Base-by-base conservation (phyloP, 768 basidiomycete genomes). In the Favolaschia claudopus region DNA sequence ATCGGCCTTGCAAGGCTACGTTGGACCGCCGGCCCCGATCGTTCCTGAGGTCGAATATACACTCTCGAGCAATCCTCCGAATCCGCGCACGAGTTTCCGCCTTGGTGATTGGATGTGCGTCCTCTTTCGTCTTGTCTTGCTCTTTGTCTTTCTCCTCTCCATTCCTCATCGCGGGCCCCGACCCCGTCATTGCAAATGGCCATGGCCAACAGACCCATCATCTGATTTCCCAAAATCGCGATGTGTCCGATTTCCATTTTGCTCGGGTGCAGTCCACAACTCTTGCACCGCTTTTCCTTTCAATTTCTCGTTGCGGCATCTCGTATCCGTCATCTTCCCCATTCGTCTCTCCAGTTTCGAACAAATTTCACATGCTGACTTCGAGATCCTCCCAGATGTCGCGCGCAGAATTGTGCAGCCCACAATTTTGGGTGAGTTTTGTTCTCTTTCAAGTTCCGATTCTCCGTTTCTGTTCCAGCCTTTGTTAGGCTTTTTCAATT, bases 341-440 rank as follows among this genome's bases (percentile, higher is more conserved):
- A 60, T 67, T 63, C 36, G 67, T 60, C 47, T 48, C 43, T 53
- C 62, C 59, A 64, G 29, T 37, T 17, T 32, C 20, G 43, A 32
- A 19, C 54, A 39, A n/a, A 60, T 65, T 58, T 62, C 61, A 66
- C 62, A 64, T 61, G 58, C 67, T 66, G 55, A 72, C 67, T 67
- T 58, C 55, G 5, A 9, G 28, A 22, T 44, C 52, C 42, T 49
- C 36, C 55, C 69, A 91, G 91, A 78, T 93, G 91, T 69, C 77
- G 76, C 54, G 82, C 84, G 54, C 78, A 84, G 64, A 85, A 81
- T 43, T 93, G 92, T 71, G 88, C 85, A 66, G 91, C 89, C 14
- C 90, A 92, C 72, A 93, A 93, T 76, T 93, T 93, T 79, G 89
- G 89, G 91, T 92, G 72, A 79, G 89, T 84, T 13, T 24, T 55